These are phyloP conservation scores for Prillingera fragicola DNA, from an alignment of 1,284 basidiomycete species.

Conservation along the genomic window DNA sequence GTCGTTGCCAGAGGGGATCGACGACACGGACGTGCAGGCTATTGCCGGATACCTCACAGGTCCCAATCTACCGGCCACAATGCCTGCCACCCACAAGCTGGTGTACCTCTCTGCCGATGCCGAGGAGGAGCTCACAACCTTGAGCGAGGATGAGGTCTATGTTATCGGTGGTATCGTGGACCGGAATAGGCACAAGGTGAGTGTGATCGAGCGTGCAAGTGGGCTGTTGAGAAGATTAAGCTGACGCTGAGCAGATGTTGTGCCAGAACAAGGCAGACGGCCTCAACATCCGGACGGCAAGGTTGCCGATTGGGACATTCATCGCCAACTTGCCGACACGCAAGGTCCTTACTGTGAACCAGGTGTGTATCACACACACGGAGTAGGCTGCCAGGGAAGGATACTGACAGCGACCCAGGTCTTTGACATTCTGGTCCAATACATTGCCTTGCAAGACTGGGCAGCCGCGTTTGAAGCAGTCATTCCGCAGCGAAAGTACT, in stretches of 20 bases:
- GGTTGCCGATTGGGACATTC: slow-evolving; percentile 86
- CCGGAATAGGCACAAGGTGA: slow-evolving; percentile 91
- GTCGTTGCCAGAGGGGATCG: neutral
- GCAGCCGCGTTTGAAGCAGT: slow-evolving; percentile 73
- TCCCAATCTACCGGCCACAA: slow-evolving; percentile 15
- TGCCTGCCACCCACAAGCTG: slow-evolving; percentile 53
- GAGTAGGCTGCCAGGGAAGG: neutral
- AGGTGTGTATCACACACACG: slow-evolving; percentile 50
- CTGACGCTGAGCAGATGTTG: slow-evolving; percentile 58
- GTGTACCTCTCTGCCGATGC: slow-evolving; percentile 96
- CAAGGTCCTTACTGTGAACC: slow-evolving; percentile 96
- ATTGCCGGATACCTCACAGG: slow-evolving; percentile 13
- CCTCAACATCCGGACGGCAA: slow-evolving; percentile 72
- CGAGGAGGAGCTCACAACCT: slow-evolving; percentile 69
- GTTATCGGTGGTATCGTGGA: slow-evolving; percentile 96
- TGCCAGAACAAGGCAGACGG: slow-evolving; percentile 80
- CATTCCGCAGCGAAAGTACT: slow-evolving; percentile 83
- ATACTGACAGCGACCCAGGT: slow-evolving; percentile 50
- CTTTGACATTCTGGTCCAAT: slow-evolving; percentile 85
- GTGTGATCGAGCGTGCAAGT: slow-evolving; percentile 10
- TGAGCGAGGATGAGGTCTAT: slow-evolving; percentile 81
- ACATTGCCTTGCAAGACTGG: slow-evolving; percentile 79
- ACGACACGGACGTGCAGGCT: slow-evolving; percentile 5
- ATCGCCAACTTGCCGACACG: slow-evolving; percentile 75
- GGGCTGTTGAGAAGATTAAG: neutral